A percentile compares a stretch with the other conserved stretches of the same genome.
phyloP scores from a whole-genome alignment of 148 eudicot species.

The Linanthus parryae region DNA sequence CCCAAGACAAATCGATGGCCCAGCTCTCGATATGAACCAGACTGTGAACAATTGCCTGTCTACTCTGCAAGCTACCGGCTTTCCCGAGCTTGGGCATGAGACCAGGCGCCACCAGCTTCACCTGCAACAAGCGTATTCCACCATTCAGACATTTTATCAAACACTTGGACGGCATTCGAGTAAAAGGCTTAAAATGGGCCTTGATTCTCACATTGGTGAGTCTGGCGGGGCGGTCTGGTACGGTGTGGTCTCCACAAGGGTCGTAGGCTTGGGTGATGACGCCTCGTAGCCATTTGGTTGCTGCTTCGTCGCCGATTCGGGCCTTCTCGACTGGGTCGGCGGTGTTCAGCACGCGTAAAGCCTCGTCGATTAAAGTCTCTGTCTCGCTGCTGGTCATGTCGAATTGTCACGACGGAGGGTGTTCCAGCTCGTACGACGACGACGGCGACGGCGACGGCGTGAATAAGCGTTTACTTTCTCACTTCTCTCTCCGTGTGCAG shows the following conservation, averaged over 20 bases:
- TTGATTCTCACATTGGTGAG: constrained; percentile 31
- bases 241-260: constrained; percentile 28
- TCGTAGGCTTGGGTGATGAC: constrained; percentile 39
- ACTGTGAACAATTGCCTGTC: constrained; percentile 89
- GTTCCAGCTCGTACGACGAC: too few species aligned
- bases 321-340: constrained; percentile 77
- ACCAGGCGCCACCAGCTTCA: constrained; percentile 71
- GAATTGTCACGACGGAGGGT: too few species aligned
- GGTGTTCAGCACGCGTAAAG: constrained; percentile 60
- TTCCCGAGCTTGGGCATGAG: constrained; percentile 91
- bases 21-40: constrained; percentile 93
- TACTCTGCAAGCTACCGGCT: constrained; percentile 91
- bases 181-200: background rate
- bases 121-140: constrained; percentile 30
- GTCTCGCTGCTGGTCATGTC: too few species aligned
- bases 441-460: too few species aligned
- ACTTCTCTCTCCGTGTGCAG: too few species aligned
- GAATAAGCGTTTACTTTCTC: too few species aligned
- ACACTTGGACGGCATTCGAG: constrained; percentile 21
- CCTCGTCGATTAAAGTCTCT: constrained; percentile 64
- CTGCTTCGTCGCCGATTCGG: constrained; percentile 58
- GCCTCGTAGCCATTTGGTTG: constrained; percentile 68
- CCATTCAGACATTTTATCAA: constrained; percentile 23
- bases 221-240: constrained; percentile 83
- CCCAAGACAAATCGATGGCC: constrained; percentile 99